These are phyloP conservation scores for Yarrowia bubula DNA, from an alignment of 805 yeast species.

Conservation along the genomic window DNA sequence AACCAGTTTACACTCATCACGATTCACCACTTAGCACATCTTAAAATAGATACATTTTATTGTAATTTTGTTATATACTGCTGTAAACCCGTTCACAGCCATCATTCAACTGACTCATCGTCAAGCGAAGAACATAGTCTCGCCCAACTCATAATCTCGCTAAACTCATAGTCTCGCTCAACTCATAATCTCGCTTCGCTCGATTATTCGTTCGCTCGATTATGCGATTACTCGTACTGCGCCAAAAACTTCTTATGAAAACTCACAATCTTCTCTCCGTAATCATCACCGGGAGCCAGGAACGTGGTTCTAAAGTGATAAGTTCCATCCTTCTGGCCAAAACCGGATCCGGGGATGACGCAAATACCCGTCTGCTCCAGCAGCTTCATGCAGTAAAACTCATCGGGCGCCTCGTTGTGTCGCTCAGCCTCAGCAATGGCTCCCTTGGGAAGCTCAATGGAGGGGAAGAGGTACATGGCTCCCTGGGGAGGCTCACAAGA, in stretches of 20 bases:
- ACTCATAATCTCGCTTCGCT: background rate
- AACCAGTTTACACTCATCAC: no score
- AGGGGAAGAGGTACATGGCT: slow-evolving; percentile 96
- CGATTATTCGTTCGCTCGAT: background rate
- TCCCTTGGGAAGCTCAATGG: slow-evolving; percentile 59
- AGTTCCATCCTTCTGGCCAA: slow-evolving; percentile 88
- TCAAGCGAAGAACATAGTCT: no score
- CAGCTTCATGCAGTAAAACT: slow-evolving; percentile 79
- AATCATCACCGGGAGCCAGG: slow-evolving; percentile 89
- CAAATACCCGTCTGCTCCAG: slow-evolving; percentile 91
- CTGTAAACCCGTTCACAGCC: no score
- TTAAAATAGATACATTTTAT: no score
- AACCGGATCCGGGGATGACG: slow-evolving; percentile 96
- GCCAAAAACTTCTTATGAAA: slow-evolving; percentile 75
- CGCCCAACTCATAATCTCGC: no score
- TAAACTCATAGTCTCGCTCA: no score
- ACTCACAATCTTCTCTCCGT: slow-evolving; percentile 73
- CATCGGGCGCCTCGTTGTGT: slow-evolving; percentile 66
- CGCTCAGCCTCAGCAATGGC: slow-evolving; percentile 62
- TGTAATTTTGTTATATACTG: no score
- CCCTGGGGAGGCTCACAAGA: slow-evolving; percentile 89
- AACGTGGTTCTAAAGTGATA: slow-evolving; percentile 95
- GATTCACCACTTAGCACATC: no score
- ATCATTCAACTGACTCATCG: no score
- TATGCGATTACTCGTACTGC: slow-evolving; percentile 42